Evolutionary conservation across 2,329 filamentous ascomycete genomes (phyloP), one percentile per base, ranked within the genome.

Genomic region (Sclerotinia nivalis): DNA sequence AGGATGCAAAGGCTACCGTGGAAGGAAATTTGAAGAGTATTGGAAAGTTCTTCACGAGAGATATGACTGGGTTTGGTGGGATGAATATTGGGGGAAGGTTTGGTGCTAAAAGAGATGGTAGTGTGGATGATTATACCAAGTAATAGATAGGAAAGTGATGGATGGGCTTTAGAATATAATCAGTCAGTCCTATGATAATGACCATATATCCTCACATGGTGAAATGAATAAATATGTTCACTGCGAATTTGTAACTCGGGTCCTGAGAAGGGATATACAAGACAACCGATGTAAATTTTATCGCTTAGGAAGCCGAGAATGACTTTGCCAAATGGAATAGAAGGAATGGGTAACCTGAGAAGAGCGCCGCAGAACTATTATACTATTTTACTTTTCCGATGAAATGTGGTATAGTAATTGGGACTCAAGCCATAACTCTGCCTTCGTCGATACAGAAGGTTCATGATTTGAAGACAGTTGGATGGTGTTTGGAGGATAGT

Each of bases 11-110:
- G 76, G 88, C 87, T 10, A 93, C 91, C 66, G 87, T 97, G 73
- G 97, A 97, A 78, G 94, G 97, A 81, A 97, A 97, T 80, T 79
- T 98, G 80, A 94, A 93, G 82, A 97, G 93, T 79, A 92, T 99
- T 81, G 95, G 95, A 34, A 97, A 97, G 81, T 97, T 98, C 82
- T 98, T 98, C 83, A 89, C 91, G 72, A 85, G 95, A 73, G 95
- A 97, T 82, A 89, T 95, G 73, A 91, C 92, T 43, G 88, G 89
- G 2, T 86, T 95, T 73, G 90, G 91, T 2, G 66, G 66, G 20
- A 68, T 68, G 66, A 88, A 87, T 15, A 83, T 91, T 73, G 94
- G 94, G 79, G 91, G 91, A 60, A 89, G 76, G 62, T 78, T 78
- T 73, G 77, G 76, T 4, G 73, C 72, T 8, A 74, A 68, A 56